Percentiles rank a stretch among this genome's conserved stretches.
phyloP scores from a whole-genome alignment of 768 basidiomycete species.

The Butyriboletus loyo region DNA sequence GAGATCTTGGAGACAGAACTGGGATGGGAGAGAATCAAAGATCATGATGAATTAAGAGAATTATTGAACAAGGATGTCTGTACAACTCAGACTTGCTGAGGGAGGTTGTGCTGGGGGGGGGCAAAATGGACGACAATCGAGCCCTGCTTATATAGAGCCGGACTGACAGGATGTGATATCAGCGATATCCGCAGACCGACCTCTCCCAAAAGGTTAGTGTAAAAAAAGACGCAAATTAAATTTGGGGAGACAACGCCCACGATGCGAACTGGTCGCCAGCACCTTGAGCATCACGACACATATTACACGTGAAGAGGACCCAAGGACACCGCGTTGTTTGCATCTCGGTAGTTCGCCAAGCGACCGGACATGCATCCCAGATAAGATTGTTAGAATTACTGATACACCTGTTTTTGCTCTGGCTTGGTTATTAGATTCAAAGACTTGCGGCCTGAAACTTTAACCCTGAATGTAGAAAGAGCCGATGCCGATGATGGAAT shows the following conservation, averaged over 20 bases:
- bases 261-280: conserved; percentile 27
- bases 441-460: conserved; percentile 13
- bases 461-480: conserved; percentile 11
- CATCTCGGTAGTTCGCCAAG: conserved; percentile 21
- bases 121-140: conserved; percentile 2
- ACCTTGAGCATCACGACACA: conserved; percentile 29
- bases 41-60: conserved; percentile 26
- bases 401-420: conserved; percentile 9
- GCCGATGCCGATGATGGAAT: conserved; percentile 2
- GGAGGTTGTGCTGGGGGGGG: conserved; percentile 7
- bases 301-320: conserved; percentile 29
- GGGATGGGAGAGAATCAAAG: conserved; percentile 31
- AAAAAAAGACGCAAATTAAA: conserved; percentile 29
- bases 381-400: conserved; percentile 22
- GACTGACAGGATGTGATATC: conserved; percentile 16
- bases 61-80: conserved; percentile 10
- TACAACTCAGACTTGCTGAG: conserved; percentile 30
- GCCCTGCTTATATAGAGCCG: conserved; percentile 31
- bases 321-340: conserved; percentile 29
- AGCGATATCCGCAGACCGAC: conserved; percentile 16
- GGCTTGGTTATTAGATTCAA: conserved; percentile 22
- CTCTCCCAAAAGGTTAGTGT: conserved; percentile 22
- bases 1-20: conserved; percentile 36
- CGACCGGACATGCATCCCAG: conserved; percentile 7
- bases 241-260: conserved; percentile 23